Base-by-base conservation (phyloP, 768 basidiomycete species). In the Kwoniella sp. region DNA sequence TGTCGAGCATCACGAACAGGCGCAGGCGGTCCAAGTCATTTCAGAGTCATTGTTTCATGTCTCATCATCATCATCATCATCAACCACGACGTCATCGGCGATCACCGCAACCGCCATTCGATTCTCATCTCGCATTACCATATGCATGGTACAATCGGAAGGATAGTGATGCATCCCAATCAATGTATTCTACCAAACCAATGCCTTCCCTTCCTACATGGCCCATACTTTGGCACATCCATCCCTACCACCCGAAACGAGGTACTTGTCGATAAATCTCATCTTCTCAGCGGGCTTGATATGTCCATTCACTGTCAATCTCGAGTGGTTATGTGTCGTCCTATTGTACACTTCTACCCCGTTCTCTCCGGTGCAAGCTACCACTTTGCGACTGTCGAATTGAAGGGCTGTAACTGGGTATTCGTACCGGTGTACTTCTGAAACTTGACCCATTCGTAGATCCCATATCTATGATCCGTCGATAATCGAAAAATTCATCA, bases 301-400 rank as follows among this genome's bases (percentile, higher is more conserved):
- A 79, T 99, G 96, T n/a, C 96, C 96, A 77, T 97, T 98, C 5
- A 89, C 91, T 48, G 85, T 79, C 50, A 99, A 80, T 26, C 88
- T 85, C 12, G 91, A 90, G 64, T 92, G 88, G 73, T 94, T 90
- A 83, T 89, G 87, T 66, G 88, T 91, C 8, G 92, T 97, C 27
- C 96, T 89, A 79, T 98, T 99, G 81, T 93, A 98, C 36, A 94
- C 85, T 85, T 94, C 92, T 65, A 93, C 83, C 15, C 90, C 91
- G 72, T 96, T 96, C 80, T 97, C 94, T 10, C 95, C 94, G 8
- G 90, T 85, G 21, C 93, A 93, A 5, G 93, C 88, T 54, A 97
- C 84, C 27, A 98, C 88, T 80, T 97, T 98, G 21, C 96, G 85
- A 22, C 88, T 88, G 79, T 99, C 96, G 76, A 97, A 99, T 76